Conservation (phyloP, 805 yeast genomes). For the Danielia reshetovae region DNA sequence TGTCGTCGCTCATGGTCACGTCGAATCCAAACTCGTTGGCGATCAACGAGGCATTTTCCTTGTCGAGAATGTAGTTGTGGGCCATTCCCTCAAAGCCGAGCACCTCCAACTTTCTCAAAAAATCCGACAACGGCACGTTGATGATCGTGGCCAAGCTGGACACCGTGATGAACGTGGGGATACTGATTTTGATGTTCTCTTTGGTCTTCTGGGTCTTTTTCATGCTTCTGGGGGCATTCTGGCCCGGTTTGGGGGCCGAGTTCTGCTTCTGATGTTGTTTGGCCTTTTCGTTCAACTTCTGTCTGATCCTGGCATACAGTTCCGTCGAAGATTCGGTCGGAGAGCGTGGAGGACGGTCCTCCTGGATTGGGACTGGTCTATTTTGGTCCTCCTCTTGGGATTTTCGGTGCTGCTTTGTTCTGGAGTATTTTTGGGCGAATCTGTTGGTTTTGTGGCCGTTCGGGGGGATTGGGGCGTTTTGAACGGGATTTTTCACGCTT, state of each 20-base stretch:
- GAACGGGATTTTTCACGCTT: too few species aligned
- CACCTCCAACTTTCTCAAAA: slow-evolving; percentile 53
- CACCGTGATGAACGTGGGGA: slow-evolving; percentile 79
- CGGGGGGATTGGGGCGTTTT: too few species aligned
- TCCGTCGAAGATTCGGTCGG: slow-evolving; percentile 3
- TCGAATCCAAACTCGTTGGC: slow-evolving; percentile 87
- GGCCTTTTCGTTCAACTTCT: slow-evolving; percentile 16
- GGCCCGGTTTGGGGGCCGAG: not conserved
- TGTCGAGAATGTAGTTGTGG: slow-evolving; percentile 77
- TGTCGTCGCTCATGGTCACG: slow-evolving; percentile 51
- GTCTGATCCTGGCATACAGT: slow-evolving; percentile 16
- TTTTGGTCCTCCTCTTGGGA: too few species aligned
- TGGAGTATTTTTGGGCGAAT: slow-evolving; percentile 29
- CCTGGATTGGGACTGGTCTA: too few species aligned
- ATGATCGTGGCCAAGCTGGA: slow-evolving; percentile 73
- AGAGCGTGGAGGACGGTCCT: slow-evolving; percentile 2
- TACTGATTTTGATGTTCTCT: slow-evolving; percentile 28
- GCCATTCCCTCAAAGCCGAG: slow-evolving; percentile 73
- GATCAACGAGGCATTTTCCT: slow-evolving; percentile 78
- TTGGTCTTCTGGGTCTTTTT: slow-evolving; percentile 1
- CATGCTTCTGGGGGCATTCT: slow-evolving; percentile 3
- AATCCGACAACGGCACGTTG: slow-evolving; percentile 56
- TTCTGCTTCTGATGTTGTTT: slow-evolving; percentile 10
- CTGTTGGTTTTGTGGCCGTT: slow-evolving; percentile 23
- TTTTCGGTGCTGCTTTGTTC: slow-evolving; percentile 4